phyloP scores from a whole-genome alignment of 2,329 filamentous ascomycete species.

The Cadophora sp. region DNA sequence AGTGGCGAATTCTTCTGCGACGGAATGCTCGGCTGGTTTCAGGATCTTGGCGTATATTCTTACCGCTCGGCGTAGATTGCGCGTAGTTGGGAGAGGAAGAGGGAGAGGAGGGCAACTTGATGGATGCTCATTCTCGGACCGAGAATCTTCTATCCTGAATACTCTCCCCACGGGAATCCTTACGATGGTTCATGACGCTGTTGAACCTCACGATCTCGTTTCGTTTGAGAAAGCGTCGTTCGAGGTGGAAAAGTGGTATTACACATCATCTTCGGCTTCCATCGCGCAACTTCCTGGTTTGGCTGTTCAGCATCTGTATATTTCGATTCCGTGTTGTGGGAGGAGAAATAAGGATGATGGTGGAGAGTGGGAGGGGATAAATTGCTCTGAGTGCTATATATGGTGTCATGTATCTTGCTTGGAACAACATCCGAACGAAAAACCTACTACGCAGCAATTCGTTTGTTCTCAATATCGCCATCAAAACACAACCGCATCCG shows the following conservation, averaged over 20 bases:
- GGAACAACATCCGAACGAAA: not conserved
- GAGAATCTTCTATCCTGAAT: not conserved
- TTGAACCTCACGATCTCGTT: not conserved
- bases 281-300: not conserved
- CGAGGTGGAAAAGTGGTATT: not conserved
- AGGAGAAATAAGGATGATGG: not conserved
- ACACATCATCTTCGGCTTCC: not conserved
- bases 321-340: not conserved
- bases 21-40: not conserved
- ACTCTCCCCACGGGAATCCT: not conserved
- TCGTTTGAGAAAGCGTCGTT: not conserved
- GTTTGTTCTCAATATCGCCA: not conserved
- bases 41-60: not conserved
- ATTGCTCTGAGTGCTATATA: not conserved
- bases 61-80: too few species aligned
- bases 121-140: not conserved
- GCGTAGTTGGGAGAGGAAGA: not conserved
- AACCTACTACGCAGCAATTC: not conserved
- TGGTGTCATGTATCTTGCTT: not conserved
- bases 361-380: not conserved
- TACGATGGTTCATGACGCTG: not conserved
- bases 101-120: too few species aligned
- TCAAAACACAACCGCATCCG: too few species aligned
- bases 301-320: not conserved
- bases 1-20: not conserved